Evolutionary conservation across 257 asterid species (phyloP).

Genomic region (Plantago elongata): DNA sequence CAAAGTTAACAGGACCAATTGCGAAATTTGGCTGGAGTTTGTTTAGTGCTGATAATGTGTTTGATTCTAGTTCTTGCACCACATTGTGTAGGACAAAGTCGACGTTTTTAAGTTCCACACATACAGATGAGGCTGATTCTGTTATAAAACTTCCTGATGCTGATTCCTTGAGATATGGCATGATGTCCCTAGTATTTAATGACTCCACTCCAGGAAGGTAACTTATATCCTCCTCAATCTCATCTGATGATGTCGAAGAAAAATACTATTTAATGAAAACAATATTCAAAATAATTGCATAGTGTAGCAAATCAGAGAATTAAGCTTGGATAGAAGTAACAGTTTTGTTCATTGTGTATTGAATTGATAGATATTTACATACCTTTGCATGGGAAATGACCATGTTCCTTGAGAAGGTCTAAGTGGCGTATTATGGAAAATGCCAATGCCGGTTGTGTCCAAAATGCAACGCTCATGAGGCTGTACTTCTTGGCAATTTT

Average conservation of each 20-base stretch:
- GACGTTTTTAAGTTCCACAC: conserved; percentile 34
- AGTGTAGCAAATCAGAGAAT: conserved; percentile 7
- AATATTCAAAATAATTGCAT: no score
- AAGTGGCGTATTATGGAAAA: conserved; percentile 29
- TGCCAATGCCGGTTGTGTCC: conserved; percentile 44
- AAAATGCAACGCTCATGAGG: conserved; percentile 38
- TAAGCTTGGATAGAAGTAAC: no score
- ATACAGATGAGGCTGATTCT: conserved; percentile 22
- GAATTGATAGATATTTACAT: neutral
- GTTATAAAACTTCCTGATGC: conserved; percentile 10
- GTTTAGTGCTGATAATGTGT: conserved; percentile 33
- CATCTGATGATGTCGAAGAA: conserved; percentile 21
- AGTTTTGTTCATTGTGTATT: no score
- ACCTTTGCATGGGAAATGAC: conserved; percentile 29
- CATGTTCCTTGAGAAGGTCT: conserved; percentile 23
- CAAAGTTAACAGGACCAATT: conserved; percentile 46
- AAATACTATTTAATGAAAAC: neutral
- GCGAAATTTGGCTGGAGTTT: conserved; percentile 34
- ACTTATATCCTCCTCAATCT: conserved; percentile 33
- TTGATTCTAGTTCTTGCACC: conserved; percentile 47
- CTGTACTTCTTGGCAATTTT: conserved; percentile 30
- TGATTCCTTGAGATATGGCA: conserved; percentile 32
- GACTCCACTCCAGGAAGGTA: conserved; percentile 62
- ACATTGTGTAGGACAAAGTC: conserved; percentile 60
- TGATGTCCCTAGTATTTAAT: conserved; percentile 41